These are phyloP conservation scores for Cucurbitaria berberidis DNA, from an alignment of 2,329 filamentous ascomycete species.

Conservation along the genomic window DNA sequence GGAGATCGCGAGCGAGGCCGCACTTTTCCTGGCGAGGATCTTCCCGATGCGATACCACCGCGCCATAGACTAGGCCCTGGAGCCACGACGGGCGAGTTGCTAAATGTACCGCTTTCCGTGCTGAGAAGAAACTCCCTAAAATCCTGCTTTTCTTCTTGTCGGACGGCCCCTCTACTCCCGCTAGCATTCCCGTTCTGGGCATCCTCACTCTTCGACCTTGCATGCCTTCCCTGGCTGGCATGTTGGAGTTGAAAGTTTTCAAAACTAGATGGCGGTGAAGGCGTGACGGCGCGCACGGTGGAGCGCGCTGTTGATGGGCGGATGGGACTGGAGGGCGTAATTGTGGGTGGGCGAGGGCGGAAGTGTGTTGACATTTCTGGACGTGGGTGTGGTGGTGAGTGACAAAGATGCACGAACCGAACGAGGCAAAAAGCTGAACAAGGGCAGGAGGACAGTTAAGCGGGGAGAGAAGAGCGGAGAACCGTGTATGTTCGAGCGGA, in stretches of 20 bases:
- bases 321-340: conserved; percentile 13
- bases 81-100: neutral
- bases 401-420: neutral
- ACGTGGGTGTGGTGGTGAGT: neutral
- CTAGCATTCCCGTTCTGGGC: neutral
- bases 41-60: conserved; percentile 9
- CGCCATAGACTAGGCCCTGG: neutral
- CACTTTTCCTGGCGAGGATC: conserved; percentile 9
- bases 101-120: neutral
- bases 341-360: conserved; percentile 17
- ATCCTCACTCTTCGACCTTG: neutral
- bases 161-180: neutral
- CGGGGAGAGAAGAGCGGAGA: no score
- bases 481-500: no score
- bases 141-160: neutral
- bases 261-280: conserved; percentile 28
- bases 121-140: neutral
- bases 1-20: neutral
- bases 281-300: conserved; percentile 38
- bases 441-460: no score
- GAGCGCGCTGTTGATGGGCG: conserved; percentile 30
- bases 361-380: conserved; percentile 25
- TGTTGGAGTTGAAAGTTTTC: neutral
- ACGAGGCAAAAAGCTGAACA: neutral
- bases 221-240: neutral